Percentiles rank a stretch among this genome's conserved stretches.
phyloP scores from a whole-genome alignment of 257 asterid genomes.

The Cruciata laevipes region DNA sequence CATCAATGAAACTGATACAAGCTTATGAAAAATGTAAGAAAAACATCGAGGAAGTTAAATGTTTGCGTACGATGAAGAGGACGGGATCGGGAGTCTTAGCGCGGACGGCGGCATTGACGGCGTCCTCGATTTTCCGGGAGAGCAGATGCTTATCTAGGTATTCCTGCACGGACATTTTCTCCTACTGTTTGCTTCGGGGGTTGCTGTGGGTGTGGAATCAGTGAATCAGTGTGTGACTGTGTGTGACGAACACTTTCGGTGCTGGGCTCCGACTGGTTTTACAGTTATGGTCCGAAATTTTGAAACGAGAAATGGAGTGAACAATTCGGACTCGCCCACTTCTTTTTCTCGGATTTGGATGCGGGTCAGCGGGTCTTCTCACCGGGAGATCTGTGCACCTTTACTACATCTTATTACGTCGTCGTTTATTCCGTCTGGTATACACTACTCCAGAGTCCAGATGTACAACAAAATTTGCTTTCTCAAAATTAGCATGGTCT shows the following conservation, averaged over 20 bases:
- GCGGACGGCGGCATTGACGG: conserved; percentile 99
- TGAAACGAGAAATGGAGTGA: background rate
- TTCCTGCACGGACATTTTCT: conserved; percentile 87
- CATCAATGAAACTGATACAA: background rate
- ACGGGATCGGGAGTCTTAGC: conserved; percentile 92
- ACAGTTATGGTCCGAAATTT: background rate
- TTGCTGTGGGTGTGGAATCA: background rate
- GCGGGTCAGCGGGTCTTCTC: background rate
- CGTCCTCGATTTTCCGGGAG: conserved; percentile 93
- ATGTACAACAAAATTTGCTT: too few relatives aligned
- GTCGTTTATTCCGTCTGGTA: too few relatives aligned
- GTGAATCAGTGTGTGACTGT: background rate
- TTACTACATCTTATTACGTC: background rate
- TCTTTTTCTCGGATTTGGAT: background rate
- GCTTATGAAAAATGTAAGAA: background rate
- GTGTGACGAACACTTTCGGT: background rate
- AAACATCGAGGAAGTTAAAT: background rate
- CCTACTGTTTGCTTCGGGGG: background rate
- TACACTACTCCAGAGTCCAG: too few relatives aligned
- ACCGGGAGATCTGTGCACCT: conserved; percentile 4
- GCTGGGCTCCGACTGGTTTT: background rate
- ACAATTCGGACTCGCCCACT: background rate
- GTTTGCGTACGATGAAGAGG: conserved; percentile 56
- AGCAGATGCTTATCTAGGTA: conserved; percentile 85
- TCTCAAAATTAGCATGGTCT: too few relatives aligned